These are phyloP conservation scores for Irpex sp. DNA, from an alignment of 1,284 basidiomycete species.

Conservation along the genomic window DNA sequence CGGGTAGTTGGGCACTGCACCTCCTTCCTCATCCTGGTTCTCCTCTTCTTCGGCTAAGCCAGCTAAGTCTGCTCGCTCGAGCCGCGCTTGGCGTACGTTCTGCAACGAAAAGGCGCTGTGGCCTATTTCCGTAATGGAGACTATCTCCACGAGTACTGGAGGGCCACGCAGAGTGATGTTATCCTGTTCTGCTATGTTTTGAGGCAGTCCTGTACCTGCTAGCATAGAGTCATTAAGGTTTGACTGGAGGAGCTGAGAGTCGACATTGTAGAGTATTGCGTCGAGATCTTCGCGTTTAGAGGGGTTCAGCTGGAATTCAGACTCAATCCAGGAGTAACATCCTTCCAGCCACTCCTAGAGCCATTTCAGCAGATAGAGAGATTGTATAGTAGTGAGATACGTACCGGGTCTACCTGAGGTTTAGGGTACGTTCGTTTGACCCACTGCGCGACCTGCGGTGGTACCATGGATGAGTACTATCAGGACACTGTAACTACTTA, in stretches of 20 bases:
- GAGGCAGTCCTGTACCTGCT: slow-evolving; percentile 59
- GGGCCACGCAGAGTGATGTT: slow-evolving; percentile 33
- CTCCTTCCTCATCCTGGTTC: slow-evolving; percentile 51
- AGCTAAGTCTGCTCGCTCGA: slow-evolving; percentile 50
- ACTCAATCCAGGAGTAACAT: slow-evolving; percentile 59
- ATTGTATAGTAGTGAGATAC: neutral
- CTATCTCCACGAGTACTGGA: slow-evolving; percentile 63
- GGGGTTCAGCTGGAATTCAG: slow-evolving; percentile 43
- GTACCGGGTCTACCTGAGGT: slow-evolving; percentile 22
- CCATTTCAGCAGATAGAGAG: neutral
- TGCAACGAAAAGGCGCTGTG: slow-evolving; percentile 64
- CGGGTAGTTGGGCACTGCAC: slow-evolving; percentile 68
- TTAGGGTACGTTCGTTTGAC: slow-evolving; percentile 22
- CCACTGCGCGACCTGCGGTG: slow-evolving; percentile 20
- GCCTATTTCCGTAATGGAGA: slow-evolving; percentile 69
- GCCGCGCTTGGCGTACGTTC: slow-evolving; percentile 55
- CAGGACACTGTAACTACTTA: no score
- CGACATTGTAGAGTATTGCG: slow-evolving; percentile 45
- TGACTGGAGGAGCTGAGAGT: slow-evolving; percentile 65
- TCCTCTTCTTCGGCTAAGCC: slow-evolving; percentile 39
- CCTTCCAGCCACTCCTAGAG: slow-evolving; percentile 65
- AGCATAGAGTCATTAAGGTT: slow-evolving; percentile 64
- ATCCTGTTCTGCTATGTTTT: slow-evolving; percentile 31
- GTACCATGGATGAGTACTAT: slow-evolving; percentile 11
- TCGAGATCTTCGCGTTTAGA: slow-evolving; percentile 33